Conservation (phyloP, 352 stramenopile genomes). For the Phytophthora rubi region DNA sequence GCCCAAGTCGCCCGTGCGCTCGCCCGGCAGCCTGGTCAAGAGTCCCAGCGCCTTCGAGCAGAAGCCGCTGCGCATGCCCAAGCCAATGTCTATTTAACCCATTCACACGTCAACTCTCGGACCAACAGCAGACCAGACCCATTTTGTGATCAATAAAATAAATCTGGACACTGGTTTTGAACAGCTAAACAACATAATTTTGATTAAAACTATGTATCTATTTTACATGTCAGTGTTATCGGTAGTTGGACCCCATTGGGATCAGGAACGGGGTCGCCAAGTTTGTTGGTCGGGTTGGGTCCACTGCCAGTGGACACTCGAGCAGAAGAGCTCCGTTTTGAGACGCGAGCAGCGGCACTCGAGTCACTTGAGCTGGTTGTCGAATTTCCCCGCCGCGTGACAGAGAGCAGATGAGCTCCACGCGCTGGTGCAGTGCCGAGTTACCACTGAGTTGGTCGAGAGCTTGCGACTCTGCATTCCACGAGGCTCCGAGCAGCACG, state of each 20-base stretch:
- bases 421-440: conserved; percentile 16
- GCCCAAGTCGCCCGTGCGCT: conserved; percentile 26
- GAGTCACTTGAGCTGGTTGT: not conserved
- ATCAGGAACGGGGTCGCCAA: conserved; percentile 22
- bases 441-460: conserved; percentile 6
- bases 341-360: conserved; percentile 18
- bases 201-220: no score
- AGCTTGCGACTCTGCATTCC: conserved; percentile 30
- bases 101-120: no score
- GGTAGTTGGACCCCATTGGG: conserved; percentile 17
- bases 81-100: conserved; percentile 66
- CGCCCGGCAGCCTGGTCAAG: conserved; percentile 37
- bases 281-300: not conserved
- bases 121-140: not conserved
- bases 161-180: not conserved
- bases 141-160: not conserved
- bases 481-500: conserved; percentile 37
- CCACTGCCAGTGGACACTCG: conserved; percentile 25
- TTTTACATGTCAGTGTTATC: not conserved
- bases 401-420: conserved; percentile 22
- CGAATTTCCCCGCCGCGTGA: not conserved
- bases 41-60: conserved; percentile 62
- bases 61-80: conserved; percentile 72
- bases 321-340: conserved; percentile 17
- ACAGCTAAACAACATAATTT: no score